These are phyloP conservation scores for Mucuna pruriens DNA, from an alignment of 306 rosid genomes.

Conservation along the genomic window DNA sequence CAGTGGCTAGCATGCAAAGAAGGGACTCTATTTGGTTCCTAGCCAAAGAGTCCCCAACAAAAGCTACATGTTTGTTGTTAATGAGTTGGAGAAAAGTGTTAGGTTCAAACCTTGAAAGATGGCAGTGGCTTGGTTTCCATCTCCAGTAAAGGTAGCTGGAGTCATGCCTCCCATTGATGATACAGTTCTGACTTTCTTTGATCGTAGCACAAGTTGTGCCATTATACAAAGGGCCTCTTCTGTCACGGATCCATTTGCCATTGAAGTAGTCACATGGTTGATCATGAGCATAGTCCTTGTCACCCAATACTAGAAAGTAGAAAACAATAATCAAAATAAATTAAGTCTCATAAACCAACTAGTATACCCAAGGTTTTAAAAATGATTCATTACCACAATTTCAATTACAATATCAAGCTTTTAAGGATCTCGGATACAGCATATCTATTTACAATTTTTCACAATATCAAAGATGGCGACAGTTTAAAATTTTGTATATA, in stretches of 20 bases:
- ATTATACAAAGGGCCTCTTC: constrained; percentile 64
- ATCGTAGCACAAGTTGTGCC: constrained; percentile 63
- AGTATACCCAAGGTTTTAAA: too few relatives aligned
- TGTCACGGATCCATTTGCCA: constrained; percentile 69
- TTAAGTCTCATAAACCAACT: background rate
- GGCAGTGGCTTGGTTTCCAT: constrained; percentile 73
- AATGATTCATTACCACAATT: too few relatives aligned
- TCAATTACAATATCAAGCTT: too few relatives aligned
- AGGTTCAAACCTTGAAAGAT: constrained; percentile 75
- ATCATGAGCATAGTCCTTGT: constrained; percentile 35
- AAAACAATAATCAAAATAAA: constrained; percentile 8
- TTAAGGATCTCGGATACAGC: too few relatives aligned
- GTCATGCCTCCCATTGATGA: constrained; percentile 65
- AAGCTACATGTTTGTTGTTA: constrained; percentile 62
- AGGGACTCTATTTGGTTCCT: constrained; percentile 85
- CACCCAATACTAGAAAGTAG: constrained; percentile 34
- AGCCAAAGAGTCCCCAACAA: constrained; percentile 84
- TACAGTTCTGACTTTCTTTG: constrained; percentile 71
- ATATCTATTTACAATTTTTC: too few relatives aligned
- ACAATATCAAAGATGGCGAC: too few relatives aligned
- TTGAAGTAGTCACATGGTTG: constrained; percentile 59
- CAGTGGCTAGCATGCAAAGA: constrained; percentile 67
- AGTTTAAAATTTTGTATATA: too few relatives aligned
- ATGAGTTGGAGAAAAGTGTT: constrained; percentile 54
- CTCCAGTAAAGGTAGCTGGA: constrained; percentile 63